These are phyloP conservation scores for Magnusiomyces sp. DNA, from an alignment of 1,139 yeast species.

Conservation along the genomic window DNA sequence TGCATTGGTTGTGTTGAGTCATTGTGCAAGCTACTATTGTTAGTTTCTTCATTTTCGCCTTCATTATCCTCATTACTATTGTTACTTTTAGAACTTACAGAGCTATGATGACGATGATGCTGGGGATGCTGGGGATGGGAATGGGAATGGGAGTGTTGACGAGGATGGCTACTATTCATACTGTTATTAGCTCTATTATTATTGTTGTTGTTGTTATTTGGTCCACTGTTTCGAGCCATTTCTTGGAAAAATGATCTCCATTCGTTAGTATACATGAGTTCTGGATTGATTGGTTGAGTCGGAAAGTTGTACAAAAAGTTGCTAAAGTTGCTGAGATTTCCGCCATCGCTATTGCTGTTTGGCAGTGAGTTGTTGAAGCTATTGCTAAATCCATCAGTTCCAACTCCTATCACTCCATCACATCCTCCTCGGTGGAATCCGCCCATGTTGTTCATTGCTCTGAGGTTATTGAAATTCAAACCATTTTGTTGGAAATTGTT, in stretches of 20 bases:
- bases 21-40: too few relatives aligned
- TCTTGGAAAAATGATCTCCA: conserved; percentile 6
- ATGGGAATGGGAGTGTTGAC: too few relatives aligned
- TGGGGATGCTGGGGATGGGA: too few relatives aligned
- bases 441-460: neutral
- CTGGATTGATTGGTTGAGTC: conserved; percentile 1
- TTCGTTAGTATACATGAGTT: conserved; percentile 4
- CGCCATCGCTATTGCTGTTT: neutral
- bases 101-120: too few relatives aligned
- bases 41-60: too few relatives aligned
- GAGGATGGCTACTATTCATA: too few relatives aligned
- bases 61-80: too few relatives aligned
- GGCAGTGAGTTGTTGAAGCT: neutral
- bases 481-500: too few relatives aligned
- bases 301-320: neutral
- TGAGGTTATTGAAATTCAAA: neutral
- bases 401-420: neutral
- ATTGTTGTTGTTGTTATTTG: too few relatives aligned
- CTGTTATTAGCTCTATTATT: too few relatives aligned
- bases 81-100: too few relatives aligned
- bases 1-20: too few relatives aligned
- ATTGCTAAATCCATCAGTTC: neutral
- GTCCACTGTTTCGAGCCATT: neutral
- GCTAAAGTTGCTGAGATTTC: neutral
- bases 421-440: neutral